These are phyloP conservation scores for Suillus sp. DNA, from an alignment of 768 basidiomycete species.

Conservation along the genomic window DNA sequence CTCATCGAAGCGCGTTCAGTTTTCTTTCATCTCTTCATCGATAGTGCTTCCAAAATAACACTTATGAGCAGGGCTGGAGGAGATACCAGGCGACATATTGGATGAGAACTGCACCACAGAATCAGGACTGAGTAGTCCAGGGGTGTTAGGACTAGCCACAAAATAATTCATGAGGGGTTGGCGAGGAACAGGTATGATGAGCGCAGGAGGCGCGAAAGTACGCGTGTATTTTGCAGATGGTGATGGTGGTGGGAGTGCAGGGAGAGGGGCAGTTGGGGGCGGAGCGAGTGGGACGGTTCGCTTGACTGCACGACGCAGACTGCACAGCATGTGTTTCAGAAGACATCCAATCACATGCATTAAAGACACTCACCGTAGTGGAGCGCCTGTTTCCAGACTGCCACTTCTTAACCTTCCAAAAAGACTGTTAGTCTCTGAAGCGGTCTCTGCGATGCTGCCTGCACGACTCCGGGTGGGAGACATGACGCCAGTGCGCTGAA, in stretches of 20 bases:
- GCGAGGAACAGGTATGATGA: slow-evolving; percentile 21
- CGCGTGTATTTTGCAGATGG: slow-evolving; percentile 21
- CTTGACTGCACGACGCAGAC: slow-evolving; percentile 44
- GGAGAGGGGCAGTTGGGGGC: slow-evolving; percentile 33
- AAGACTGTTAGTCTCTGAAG: slow-evolving; percentile 42
- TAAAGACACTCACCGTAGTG: slow-evolving; percentile 34
- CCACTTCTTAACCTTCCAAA: slow-evolving; percentile 60
- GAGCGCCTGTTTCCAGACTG: slow-evolving; percentile 41
- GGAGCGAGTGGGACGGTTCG: slow-evolving; percentile 27
- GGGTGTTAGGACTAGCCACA: slow-evolving; percentile 8
- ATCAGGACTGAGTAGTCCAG: slow-evolving; percentile 17
- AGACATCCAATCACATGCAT: slow-evolving; percentile 4
- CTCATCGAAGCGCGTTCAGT: slow-evolving; percentile 10
- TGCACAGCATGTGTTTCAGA: slow-evolving; percentile 21
- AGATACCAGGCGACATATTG: slow-evolving; percentile 14
- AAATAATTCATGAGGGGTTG: slow-evolving; percentile 21
- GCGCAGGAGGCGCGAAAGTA: slow-evolving; percentile 23
- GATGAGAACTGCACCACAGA: slow-evolving; percentile 17
- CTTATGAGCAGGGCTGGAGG: slow-evolving; percentile 17
- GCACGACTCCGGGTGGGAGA: slow-evolving; percentile 46
- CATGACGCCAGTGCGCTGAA: slow-evolving; percentile 46
- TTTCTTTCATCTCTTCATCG: slow-evolving; percentile 27
- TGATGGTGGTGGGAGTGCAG: slow-evolving; percentile 27
- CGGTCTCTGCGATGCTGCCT: slow-evolving; percentile 44
- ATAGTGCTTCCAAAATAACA: slow-evolving; percentile 10